Base-by-base conservation (phyloP, 2,329 filamentous ascomycete species). In the Ophiocordyceps polyrhachis-furcata region DNA sequence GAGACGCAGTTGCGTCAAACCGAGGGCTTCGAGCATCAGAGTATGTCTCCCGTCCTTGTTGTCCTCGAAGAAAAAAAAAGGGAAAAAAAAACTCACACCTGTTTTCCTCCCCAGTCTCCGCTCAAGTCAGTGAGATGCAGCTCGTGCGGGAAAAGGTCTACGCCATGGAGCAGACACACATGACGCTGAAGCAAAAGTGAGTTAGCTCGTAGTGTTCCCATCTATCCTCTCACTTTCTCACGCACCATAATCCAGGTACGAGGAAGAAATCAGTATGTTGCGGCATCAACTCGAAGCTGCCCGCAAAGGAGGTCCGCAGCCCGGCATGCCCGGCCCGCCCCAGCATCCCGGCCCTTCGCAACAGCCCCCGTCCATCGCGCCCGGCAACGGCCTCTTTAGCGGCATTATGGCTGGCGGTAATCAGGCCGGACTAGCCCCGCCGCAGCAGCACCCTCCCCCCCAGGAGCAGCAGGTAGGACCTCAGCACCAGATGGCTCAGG, bases 51-150 rank as follows among this genome's bases (percentile, higher is more conserved):
- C 17, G 5, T 43, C 2, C 25, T 23, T 23, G 6, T 23, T 23
- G n/a, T n/a, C 21, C 21, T 6, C 21, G 21, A 23, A 3, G 21
- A 23, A 23, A 23, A 6, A 23, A 23, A 23, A 20, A 19, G 11
- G 21, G 15, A 12, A 21, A 40, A n/a, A 12, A 21, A 19, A n/a
- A 40, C 37, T 40, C 17, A 35, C 21, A 28, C 8, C 21, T 23
- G 25, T 28, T 11, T 28, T 21, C 6, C 12, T 14, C 20, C 8
- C 20, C 62, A 95, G 91, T 96, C 58, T 79, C 84, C 47, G 76
- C 79, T 43, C 91, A 98, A 62, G 81, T 95, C 51, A 81, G 89
- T 57, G 91, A 98, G 66, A 91, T 96, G 74, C 85, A 94, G 60
- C 75, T 94, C 57, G 86, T 98, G 43, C 75, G 88, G 50, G 82